Conservation (phyloP, 2,329 filamentous ascomycete genomes). For the Nothopassalora personata region DNA sequence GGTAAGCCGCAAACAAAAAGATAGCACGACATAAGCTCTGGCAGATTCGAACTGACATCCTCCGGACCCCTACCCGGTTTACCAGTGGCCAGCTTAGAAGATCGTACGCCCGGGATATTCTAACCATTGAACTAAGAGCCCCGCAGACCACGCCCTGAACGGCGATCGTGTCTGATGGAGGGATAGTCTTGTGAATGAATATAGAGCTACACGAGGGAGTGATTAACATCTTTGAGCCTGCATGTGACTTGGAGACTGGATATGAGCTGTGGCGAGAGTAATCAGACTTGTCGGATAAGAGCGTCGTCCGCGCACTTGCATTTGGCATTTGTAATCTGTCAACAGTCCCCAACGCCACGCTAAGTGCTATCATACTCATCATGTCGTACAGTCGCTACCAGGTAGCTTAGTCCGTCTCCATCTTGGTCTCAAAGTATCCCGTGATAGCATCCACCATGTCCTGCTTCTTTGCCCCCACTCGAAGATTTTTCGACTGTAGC, state of each 20-base stretch:
- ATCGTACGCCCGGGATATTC: background rate
- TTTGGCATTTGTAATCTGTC: background rate
- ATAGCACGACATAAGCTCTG: background rate
- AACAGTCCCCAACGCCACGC: background rate
- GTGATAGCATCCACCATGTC: conserved; percentile 33
- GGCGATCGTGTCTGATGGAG: background rate
- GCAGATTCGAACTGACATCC: background rate
- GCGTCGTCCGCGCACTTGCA: background rate
- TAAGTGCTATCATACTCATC: background rate
- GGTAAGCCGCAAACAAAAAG: too few species aligned
- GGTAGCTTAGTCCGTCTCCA: conserved; percentile 25
- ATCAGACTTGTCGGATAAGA: background rate
- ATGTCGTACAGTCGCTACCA: background rate
- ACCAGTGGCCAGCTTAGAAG: background rate
- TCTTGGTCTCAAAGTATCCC: conserved; percentile 35
- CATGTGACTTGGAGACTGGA: background rate
- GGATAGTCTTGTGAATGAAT: background rate
- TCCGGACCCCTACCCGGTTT: background rate
- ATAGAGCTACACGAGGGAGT: background rate
- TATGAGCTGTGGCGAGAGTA: background rate
- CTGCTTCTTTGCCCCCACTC: conserved; percentile 28
- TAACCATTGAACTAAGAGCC: background rate
- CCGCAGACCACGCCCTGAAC: background rate
- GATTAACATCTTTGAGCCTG: too few species aligned
- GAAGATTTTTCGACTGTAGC: conserved; percentile 25